These are phyloP conservation scores for Echites panduratus DNA, from an alignment of 257 asterid genomes.

Conservation along the genomic window DNA sequence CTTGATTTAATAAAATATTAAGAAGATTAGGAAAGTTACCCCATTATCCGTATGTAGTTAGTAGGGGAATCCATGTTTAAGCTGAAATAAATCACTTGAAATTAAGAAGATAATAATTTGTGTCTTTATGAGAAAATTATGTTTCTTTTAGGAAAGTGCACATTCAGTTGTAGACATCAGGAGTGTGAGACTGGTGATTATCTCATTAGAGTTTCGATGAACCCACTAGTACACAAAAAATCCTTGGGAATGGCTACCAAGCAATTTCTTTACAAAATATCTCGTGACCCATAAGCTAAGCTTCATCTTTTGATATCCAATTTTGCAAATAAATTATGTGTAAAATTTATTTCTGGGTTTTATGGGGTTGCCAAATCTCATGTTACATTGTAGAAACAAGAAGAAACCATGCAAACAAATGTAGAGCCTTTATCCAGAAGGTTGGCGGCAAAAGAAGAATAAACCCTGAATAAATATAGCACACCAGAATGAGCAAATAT, in stretches of 20 bases:
- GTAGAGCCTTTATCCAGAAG: neutral
- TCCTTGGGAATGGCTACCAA: neutral
- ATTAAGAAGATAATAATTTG: too few relatives aligned
- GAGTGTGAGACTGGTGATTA: neutral
- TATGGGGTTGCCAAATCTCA: neutral
- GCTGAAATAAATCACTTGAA: too few relatives aligned
- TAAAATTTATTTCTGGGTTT: neutral
- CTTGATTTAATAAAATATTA: neutral
- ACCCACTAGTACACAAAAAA: neutral
- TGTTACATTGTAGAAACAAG: constrained; percentile 1
- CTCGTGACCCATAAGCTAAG: neutral
- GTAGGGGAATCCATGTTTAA: neutral
- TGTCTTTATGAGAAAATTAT: neutral
- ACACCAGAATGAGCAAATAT: neutral
- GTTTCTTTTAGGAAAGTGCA: neutral
- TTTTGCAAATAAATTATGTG: neutral
- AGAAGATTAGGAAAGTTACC: neutral
- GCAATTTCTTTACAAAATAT: neutral
- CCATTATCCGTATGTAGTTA: too few relatives aligned
- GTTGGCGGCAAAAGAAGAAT: neutral
- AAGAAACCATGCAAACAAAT: neutral
- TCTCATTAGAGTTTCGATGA: neutral
- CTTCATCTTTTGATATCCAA: neutral
- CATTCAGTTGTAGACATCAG: neutral
- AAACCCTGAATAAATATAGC: neutral